These are phyloP conservation scores for Vigna reflexopilosa DNA, from an alignment of 306 rosid genomes.

Conservation along the genomic window DNA sequence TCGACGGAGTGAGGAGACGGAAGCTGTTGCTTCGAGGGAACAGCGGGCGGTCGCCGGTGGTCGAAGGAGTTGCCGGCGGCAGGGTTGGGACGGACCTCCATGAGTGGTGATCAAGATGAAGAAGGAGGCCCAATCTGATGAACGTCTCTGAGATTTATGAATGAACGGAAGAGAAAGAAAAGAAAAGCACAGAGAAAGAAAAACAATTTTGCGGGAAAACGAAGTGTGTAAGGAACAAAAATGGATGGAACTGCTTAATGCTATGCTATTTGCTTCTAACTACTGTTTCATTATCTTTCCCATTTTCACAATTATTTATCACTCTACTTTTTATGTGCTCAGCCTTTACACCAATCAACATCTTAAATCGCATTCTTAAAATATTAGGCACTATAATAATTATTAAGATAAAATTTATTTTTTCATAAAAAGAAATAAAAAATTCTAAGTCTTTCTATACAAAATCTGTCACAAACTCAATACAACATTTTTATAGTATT, in stretches of 20 bases:
- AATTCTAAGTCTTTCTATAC: background rate
- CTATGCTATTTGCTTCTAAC: background rate
- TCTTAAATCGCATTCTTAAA: background rate
- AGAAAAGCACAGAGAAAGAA: background rate
- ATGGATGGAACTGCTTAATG: slow-evolving; percentile 10
- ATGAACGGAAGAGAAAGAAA: slow-evolving; percentile 18
- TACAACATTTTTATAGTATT: no score
- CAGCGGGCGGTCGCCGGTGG: slow-evolving; percentile 46
- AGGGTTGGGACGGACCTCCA: slow-evolving; percentile 81
- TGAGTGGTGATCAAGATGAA: slow-evolving; percentile 49
- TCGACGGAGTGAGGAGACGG: slow-evolving; percentile 68
- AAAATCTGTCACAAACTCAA: background rate
- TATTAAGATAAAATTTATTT: no score
- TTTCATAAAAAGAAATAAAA: background rate
- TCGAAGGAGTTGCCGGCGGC: slow-evolving; percentile 66
- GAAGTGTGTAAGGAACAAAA: background rate
- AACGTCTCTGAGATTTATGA: slow-evolving; percentile 40
- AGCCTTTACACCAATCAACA: background rate
- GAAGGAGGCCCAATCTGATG: slow-evolving; percentile 30
- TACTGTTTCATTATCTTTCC: slow-evolving; percentile 11
- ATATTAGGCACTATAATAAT: no score
- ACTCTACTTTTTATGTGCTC: background rate
- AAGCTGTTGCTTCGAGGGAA: slow-evolving; percentile 55
- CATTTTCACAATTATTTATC: background rate
- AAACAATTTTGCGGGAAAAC: background rate